Evolutionary conservation across 2,329 filamentous ascomycete genomes (phyloP).

Genomic region (Trichoderma guizhouense): DNA sequence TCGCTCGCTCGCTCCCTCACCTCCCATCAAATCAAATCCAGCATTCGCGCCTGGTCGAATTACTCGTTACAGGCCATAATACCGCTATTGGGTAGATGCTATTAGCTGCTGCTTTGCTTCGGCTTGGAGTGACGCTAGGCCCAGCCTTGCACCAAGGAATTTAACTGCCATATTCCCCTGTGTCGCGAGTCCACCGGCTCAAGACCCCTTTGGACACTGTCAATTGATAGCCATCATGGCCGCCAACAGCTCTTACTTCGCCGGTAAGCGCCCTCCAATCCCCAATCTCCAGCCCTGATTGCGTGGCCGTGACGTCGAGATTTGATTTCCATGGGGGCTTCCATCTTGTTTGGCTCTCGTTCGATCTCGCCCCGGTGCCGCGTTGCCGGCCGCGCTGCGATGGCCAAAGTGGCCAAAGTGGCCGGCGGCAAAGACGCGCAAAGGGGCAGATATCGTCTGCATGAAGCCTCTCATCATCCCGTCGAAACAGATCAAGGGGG

Average conservation of each 20-base stretch:
- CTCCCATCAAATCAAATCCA: too few relatives aligned
- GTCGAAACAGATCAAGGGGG: conserved; percentile 12
- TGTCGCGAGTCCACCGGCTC: conserved; percentile 13
- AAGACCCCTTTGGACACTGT: conserved; percentile 12
- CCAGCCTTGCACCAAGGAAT: conserved; percentile 30
- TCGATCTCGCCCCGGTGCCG: not conserved
- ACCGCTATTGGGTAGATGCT: not conserved
- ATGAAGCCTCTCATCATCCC: not conserved
- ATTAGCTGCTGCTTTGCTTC: conserved; percentile 20
- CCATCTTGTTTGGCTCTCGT: not conserved
- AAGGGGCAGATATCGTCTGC: not conserved
- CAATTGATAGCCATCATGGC: conserved; percentile 18
- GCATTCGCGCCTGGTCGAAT: not conserved
- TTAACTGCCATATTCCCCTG: conserved; percentile 26
- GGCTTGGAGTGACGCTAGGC: conserved; percentile 32
- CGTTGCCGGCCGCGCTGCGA: not conserved
- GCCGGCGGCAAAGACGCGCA: conserved; percentile 6
- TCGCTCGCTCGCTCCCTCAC: not conserved
- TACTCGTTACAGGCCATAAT: not conserved
- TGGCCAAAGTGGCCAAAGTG: not conserved
- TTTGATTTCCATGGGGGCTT: not conserved
- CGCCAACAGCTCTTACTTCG: conserved; percentile 14
- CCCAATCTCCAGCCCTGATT: not conserved
- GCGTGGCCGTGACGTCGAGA: not conserved
- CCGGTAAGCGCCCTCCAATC: conserved; percentile 10